Base-by-base conservation (phyloP, 1,284 basidiomycete species). In the Salmacisia buchloeana region DNA sequence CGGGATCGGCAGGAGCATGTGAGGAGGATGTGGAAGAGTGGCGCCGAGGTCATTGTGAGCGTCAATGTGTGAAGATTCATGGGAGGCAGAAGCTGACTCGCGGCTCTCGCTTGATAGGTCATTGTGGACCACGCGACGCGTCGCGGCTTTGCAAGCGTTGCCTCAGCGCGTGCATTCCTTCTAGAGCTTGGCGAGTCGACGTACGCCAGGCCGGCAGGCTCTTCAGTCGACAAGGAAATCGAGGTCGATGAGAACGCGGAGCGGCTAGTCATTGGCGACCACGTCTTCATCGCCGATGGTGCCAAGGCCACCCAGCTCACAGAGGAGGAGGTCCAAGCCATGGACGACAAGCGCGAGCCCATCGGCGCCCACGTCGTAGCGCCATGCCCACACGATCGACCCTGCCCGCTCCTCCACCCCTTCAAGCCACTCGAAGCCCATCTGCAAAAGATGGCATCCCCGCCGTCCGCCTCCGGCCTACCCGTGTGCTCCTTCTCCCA, bases 11-110 rank as follows among this genome's bases (percentile, higher is more conserved):
- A 87, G 79, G 82, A 84, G 3, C 80, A 91, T 46, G 84, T 94
- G 6, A 86, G 88, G 71, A 86, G 90, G 71, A 89, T 94, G 84
- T 96, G 92, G 92, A 84, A 90, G 58, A 91, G 89, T 69, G 90
- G 89, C 34, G 92, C 92, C 35, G 65, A 74, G 25, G 74, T 75
- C 10, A 66, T 77, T 21, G 76, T 63, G 7, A 49, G 46, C 23
- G 13, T 15, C 15, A 15, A 9, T 15, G 9, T 9, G 13, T 3
- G 3, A 18, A 9, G 3, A 46, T 21, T 2, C 43, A 18, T 46
- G 23, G 10, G 13, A 2, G 9, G 1, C 1, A 9, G 15, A n/a
- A n/a, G 13, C 23, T 46, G 9, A 2, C 21, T 46, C 1, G 9
- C 43, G 21, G 3, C 43, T 46, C 15, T 46, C 13, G 13, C 15